Percentiles rank a stretch among this genome's conserved stretches.
Conservation (phyloP, 768 basidiomycete genomes). For the Botryobasidium botryosum region DNA sequence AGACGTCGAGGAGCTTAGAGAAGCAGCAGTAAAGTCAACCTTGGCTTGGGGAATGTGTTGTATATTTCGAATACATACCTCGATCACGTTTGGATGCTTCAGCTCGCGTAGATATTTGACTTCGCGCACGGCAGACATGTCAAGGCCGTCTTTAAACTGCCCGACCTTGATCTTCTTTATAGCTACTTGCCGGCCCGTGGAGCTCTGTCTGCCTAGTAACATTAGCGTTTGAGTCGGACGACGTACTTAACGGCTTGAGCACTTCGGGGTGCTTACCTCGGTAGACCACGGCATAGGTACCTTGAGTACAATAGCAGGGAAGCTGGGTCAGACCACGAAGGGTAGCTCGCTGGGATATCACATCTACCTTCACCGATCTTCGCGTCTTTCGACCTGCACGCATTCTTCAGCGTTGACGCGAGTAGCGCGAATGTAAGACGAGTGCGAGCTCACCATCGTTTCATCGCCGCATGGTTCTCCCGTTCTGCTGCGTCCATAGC, state of each 20-base stretch:
- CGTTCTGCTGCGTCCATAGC: constrained; percentile 81
- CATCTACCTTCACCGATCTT: constrained; percentile 47
- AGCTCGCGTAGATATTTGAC: constrained; percentile 94
- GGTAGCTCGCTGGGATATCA: no score
- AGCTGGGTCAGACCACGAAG: no score
- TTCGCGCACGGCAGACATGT: constrained; percentile 97
- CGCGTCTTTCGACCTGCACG: constrained; percentile 25
- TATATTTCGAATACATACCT: constrained; percentile 33
- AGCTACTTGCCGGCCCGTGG: constrained; percentile 71
- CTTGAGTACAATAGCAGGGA: no score
- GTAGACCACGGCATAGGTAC: constrained; percentile 92
- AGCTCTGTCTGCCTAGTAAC: constrained; percentile 45
- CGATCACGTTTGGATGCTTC: constrained; percentile 87
- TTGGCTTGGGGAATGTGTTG: neutral
- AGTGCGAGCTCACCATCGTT: constrained; percentile 33
- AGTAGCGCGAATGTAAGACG: neutral
- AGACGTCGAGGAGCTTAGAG: constrained; percentile 79
- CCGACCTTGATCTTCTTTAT: constrained; percentile 98
- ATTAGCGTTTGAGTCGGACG: neutral
- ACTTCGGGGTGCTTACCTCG: constrained; percentile 36
- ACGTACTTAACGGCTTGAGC: constrained; percentile 10
- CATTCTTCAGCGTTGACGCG: neutral
- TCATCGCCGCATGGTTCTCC: constrained; percentile 57
- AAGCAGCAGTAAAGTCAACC: neutral
- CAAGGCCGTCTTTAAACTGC: constrained; percentile 92